Evolutionary conservation across 495 filamentous ascomycete genomes (phyloP).

Genomic region (Letharia lupina): DNA sequence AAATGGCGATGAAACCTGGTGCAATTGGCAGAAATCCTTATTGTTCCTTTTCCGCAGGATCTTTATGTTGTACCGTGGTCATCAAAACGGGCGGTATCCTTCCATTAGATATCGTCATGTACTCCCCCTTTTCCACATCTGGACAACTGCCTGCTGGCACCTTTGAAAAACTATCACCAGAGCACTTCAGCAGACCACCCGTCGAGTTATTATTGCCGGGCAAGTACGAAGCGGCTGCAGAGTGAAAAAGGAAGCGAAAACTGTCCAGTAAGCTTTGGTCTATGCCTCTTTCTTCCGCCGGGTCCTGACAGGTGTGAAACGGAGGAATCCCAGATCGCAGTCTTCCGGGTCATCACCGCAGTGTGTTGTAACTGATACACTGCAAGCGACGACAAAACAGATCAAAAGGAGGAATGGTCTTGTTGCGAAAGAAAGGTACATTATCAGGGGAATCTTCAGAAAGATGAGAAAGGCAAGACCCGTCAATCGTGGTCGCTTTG

Average conservation of each 20-base stretch:
- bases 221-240: constrained; percentile 61
- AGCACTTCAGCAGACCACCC: constrained; percentile 47
- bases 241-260: constrained; percentile 57
- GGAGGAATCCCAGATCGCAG: not conserved
- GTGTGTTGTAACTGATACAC: not conserved
- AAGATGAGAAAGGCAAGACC: not conserved
- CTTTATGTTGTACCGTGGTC: constrained; percentile 28
- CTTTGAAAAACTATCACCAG: constrained; percentile 44
- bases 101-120: constrained; percentile 47
- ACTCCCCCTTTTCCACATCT: constrained; percentile 22
- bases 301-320: not conserved
- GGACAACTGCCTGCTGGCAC: constrained; percentile 41
- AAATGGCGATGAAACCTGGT: constrained; percentile 57
- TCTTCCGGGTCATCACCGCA: not conserved
- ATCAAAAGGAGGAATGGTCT: not conserved
- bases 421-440: not conserved
- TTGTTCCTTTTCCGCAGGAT: not conserved
- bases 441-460: too few species aligned
- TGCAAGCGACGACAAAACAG: not conserved
- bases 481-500: not conserved
- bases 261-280: constrained; percentile 22
- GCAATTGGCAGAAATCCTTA: not conserved
- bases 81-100: constrained; percentile 44
- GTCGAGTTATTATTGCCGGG: constrained; percentile 41
- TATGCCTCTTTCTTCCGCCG: constrained; percentile 2